Base-by-base conservation (phyloP, 495 filamentous ascomycete species). In the Aspergillus taichungensis region DNA sequence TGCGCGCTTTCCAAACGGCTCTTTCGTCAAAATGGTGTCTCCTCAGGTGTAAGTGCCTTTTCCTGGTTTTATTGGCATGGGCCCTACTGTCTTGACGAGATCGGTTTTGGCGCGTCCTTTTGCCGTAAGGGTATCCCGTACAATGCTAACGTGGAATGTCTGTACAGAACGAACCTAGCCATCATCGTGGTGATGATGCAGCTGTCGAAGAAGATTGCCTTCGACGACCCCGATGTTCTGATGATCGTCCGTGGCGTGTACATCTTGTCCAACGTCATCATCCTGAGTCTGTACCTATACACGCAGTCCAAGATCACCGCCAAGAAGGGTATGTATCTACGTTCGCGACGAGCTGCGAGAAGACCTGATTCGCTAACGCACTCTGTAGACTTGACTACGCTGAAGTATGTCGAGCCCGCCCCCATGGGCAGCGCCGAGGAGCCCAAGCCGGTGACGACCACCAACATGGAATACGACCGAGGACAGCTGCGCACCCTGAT, bases 161-260 rank as follows among this genome's bases (percentile, higher is more conserved):
- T 50, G 13, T 56, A 43, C 64, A 94, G 89, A 53, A 94, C 88
- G 52, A 95, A 95, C 74, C 73, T 95, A 65, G 74, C 85, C 65
- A 87, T 95, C 78, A 90, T 95, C 67, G 79, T 95, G 53, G 87
- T 87, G 57, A 88, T 96, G 83, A 96, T 97, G 89, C 92, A 97
- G 72, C 78, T 89, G 45, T 83, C 92, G 47, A 98, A 98, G 78
- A 86, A 83, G 72, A 82, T 98, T 42, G 87, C 88, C 37, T 94
- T 97, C 63, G 94, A 98, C 9, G 82, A 98, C 56, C 88, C 91
- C 9, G 75, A 79, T 43, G 85, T 92, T 27, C 80, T 98, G 50
- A 84, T 87, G 55, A 66, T 76, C 34, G 84, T 95, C 51, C 92
- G 92, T 61, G 84, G 69, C 29, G 62, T 84, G 54, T 98, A 98